phyloP scores from a whole-genome alignment of 805 yeast species.

The Kodamaea nitidulidarum region DNA sequence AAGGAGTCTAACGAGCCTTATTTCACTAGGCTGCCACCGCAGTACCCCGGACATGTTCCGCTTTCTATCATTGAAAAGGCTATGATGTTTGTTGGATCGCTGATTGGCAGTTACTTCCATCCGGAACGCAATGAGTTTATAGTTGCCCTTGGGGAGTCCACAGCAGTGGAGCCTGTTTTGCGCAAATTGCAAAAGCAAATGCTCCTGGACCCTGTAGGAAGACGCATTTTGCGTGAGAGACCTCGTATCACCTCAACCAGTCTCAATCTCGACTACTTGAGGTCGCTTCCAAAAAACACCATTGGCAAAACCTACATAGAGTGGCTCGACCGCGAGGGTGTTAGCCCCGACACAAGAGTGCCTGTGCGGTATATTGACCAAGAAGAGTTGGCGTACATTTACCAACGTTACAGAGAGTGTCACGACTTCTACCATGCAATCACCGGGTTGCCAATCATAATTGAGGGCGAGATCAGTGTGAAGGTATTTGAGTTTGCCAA shows the following conservation, averaged over 20 bases:
- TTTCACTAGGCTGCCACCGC: slow-evolving; percentile 39
- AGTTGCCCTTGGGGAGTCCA: slow-evolving; percentile 84
- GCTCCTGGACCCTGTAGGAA: slow-evolving; percentile 72
- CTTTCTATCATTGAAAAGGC: slow-evolving; percentile 58
- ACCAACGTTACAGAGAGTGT: slow-evolving; percentile 90
- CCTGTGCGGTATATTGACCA: slow-evolving; percentile 85
- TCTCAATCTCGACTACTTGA: slow-evolving; percentile 58
- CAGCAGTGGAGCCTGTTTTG: slow-evolving; percentile 71
- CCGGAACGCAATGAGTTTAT: slow-evolving; percentile 74
- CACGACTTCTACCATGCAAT: slow-evolving; percentile 96
- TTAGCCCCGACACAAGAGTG: slow-evolving; percentile 89
- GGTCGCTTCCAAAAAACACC: slow-evolving; percentile 59
- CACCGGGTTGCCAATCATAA: slow-evolving; percentile 81
- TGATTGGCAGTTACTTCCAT: slow-evolving; percentile 70
- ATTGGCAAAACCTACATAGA: slow-evolving; percentile 74
- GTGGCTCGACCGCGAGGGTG: slow-evolving; percentile 85
- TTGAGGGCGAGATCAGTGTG: slow-evolving; percentile 95
- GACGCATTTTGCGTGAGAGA: slow-evolving; percentile 69
- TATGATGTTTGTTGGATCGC: slow-evolving; percentile 65
- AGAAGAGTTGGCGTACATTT: slow-evolving; percentile 87
- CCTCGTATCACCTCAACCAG: slow-evolving; percentile 80
- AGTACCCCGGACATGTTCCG: slow-evolving; percentile 79
- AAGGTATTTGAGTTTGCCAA: slow-evolving; percentile 91
- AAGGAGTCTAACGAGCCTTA: slow-evolving; percentile 23
- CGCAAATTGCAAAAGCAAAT: slow-evolving; percentile 60